Evolutionary conservation across 495 filamentous ascomycete species (phyloP).

Genomic region (Daldinia childiae): DNA sequence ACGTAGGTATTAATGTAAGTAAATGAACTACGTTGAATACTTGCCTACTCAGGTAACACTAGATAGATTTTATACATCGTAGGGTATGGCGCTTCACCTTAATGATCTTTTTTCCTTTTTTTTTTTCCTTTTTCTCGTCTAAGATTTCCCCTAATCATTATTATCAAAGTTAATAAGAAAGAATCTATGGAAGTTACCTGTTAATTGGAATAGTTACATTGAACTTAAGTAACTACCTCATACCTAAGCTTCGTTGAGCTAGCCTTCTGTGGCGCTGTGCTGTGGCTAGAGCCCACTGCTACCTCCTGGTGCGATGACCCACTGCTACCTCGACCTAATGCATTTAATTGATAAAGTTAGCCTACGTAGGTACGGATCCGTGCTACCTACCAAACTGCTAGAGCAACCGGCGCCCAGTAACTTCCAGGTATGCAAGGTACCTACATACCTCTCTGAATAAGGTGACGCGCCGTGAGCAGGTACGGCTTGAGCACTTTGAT

Average conservation of each 20-base stretch:
- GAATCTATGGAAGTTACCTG: too few relatives aligned
- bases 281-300: not conserved
- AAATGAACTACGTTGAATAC: not conserved
- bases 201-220: not conserved
- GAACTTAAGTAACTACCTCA: too few relatives aligned
- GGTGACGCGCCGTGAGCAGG: slow-evolving; percentile 31
- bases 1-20: not conserved
- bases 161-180: not conserved
- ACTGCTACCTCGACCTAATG: not conserved
- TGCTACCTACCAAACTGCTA: not conserved
- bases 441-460: slow-evolving; percentile 7
- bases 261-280: not conserved
- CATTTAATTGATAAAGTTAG: not conserved
- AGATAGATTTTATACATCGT: too few relatives aligned
- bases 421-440: slow-evolving; percentile 1
- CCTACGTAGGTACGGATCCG: not conserved
- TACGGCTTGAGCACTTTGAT: slow-evolving; percentile 29
- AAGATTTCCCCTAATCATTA: too few relatives aligned
- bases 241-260: too few relatives aligned
- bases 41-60: too few relatives aligned
- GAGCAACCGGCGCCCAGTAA: slow-evolving; percentile 7
- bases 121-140: too few relatives aligned
- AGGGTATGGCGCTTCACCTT: not conserved
- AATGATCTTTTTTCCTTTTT: not conserved
- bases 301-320: not conserved